These are phyloP conservation scores for Candida gigantensis DNA, from an alignment of 1,139 yeast genomes.

Conservation along the genomic window DNA sequence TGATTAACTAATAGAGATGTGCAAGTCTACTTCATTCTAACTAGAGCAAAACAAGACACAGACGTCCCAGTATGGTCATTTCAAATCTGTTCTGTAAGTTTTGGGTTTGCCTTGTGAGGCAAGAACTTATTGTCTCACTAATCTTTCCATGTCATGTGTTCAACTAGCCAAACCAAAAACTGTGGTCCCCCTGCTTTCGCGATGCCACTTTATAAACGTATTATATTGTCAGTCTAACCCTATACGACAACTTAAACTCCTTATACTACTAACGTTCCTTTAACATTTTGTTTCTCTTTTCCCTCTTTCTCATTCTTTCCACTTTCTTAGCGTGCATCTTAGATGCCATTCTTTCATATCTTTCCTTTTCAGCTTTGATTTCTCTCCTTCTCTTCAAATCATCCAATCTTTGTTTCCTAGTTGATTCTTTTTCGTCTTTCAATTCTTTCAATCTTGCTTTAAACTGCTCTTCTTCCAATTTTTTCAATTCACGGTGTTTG, in stretches of 20 bases:
- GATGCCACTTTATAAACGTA: too few species aligned
- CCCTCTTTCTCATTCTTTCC: slow-evolving; percentile 76
- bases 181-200: too few species aligned
- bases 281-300: slow-evolving; percentile 77
- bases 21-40: too few species aligned
- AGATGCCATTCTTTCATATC: slow-evolving; percentile 68
- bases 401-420: slow-evolving; percentile 50
- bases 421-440: slow-evolving; percentile 62
- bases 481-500: slow-evolving; percentile 37
- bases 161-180: too few species aligned
- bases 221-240: neutral
- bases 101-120: too few species aligned
- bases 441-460: slow-evolving; percentile 57
- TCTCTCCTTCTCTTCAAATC: slow-evolving; percentile 65
- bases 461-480: slow-evolving; percentile 42
- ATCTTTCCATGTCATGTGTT: too few species aligned
- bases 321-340: slow-evolving; percentile 80
- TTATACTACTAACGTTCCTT: slow-evolving; percentile 70
- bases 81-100: too few species aligned
- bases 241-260: too few species aligned
- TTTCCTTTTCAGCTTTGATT: slow-evolving; percentile 70
- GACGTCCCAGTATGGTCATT: too few species aligned
- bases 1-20: too few species aligned
- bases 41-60: too few species aligned
- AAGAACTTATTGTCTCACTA: too few species aligned